A percentile compares a stretch with the other conserved stretches of the same genome.
These are phyloP conservation scores for Xylaria castorea DNA, from an alignment of 495 filamentous ascomycete species.

Conservation along the genomic window DNA sequence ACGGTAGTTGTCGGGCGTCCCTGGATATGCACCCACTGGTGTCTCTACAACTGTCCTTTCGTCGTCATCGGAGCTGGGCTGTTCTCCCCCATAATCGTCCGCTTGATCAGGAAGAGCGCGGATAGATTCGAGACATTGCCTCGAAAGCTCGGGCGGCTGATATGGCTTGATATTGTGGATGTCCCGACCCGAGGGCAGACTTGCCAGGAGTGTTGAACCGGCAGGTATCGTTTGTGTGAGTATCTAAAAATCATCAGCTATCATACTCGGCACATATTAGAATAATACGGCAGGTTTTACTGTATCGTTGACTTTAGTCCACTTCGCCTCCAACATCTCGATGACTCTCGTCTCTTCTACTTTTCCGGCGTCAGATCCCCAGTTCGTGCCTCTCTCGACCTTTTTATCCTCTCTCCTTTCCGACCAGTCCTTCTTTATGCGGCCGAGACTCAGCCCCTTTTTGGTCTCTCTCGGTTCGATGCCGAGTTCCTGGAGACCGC, in stretches of 20 bases:
- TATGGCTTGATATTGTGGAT: slow-evolving; percentile 72
- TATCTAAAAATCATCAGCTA: slow-evolving; percentile 57
- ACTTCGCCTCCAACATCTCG: slow-evolving; percentile 86
- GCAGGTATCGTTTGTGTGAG: slow-evolving; percentile 80
- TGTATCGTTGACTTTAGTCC: slow-evolving; percentile 91
- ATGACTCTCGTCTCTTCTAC: slow-evolving; percentile 85
- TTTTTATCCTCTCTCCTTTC: slow-evolving; percentile 72
- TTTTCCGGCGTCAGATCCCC: slow-evolving; percentile 83
- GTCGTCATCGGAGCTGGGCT: slow-evolving; percentile 56
- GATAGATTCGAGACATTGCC: slow-evolving; percentile 62
- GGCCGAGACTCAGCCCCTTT: slow-evolving; percentile 63
- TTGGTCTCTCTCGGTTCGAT: slow-evolving; percentile 53
- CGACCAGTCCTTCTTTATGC: slow-evolving; percentile 73
- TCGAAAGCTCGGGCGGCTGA: slow-evolving; percentile 62
- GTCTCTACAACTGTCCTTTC: slow-evolving; percentile 33
- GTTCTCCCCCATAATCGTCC: slow-evolving; percentile 55
- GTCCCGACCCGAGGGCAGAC: slow-evolving; percentile 86
- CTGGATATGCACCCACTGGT: slow-evolving; percentile 47
- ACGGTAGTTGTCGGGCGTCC: slow-evolving; percentile 43
- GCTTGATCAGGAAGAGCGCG: slow-evolving; percentile 53
- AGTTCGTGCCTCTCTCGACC: slow-evolving; percentile 71
- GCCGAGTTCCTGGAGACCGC: slow-evolving; percentile 73
- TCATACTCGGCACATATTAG: neutral
- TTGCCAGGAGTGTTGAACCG: slow-evolving; percentile 69
- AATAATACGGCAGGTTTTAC: slow-evolving; percentile 48